These are phyloP conservation scores for Discostella pseudostelligera DNA, from an alignment of 108 stramenopile species.

Conservation along the genomic window DNA sequence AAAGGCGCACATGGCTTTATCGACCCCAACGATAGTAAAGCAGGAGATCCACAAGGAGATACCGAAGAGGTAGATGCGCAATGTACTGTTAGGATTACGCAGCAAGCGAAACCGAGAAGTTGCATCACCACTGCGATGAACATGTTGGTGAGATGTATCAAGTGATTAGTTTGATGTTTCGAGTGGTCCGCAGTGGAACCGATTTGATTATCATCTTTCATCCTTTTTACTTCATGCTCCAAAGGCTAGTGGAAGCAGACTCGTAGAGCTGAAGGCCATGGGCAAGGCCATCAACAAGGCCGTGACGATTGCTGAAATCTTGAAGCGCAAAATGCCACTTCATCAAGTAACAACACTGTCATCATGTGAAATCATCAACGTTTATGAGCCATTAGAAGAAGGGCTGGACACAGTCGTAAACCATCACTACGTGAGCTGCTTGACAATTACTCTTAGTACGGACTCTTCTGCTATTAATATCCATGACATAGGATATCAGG, in stretches of 20 bases:
- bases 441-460: constrained; percentile 67
- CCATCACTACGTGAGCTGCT: constrained; percentile 76
- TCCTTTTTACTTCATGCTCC: background rate
- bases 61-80: constrained; percentile 16
- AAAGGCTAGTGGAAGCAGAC: constrained; percentile 59
- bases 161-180: constrained; percentile 3
- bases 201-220: constrained; percentile 4
- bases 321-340: constrained; percentile 83
- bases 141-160: constrained; percentile 60
- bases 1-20: constrained; percentile 45
- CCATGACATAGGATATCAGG: constrained; percentile 79
- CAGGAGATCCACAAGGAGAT: constrained; percentile 3
- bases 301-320: constrained; percentile 85
- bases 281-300: constrained; percentile 89
- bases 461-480: constrained; percentile 54
- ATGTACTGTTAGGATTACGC: constrained; percentile 72
- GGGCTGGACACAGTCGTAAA: constrained; percentile 80
- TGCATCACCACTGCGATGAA: constrained; percentile 83
- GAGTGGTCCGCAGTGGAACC: background rate
- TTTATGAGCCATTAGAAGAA: constrained; percentile 86
- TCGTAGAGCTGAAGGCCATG: constrained; percentile 82
- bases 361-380: constrained; percentile 78
- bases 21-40: constrained; percentile 48
- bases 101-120: constrained; percentile 83
- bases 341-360: constrained; percentile 74